Evolutionary conservation across 2,329 filamentous ascomycete species (phyloP), one percentile per base, ranked within the genome.

Genomic region (Hymenoscyphus albidus): DNA sequence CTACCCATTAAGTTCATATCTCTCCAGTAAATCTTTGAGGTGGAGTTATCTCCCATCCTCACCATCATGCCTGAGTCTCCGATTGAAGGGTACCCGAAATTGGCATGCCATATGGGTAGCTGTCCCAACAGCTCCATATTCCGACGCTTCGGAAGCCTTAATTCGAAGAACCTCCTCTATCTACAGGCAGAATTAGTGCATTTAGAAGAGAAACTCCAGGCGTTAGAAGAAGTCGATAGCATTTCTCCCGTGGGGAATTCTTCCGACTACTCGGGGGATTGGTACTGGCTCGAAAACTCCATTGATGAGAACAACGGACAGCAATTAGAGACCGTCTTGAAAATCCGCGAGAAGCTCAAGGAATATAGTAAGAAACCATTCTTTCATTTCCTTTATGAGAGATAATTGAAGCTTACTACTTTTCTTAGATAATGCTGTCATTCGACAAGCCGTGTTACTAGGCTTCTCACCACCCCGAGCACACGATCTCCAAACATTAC

Each of bases 151-250:
- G 42, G 55, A 14, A 40, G 32, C 31, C 63, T 64, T 18, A 59
- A 58, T 44, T 51, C 31, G 12, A 39, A 48, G 44, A 63, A 65
- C 31, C 31, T 65, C 5, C 58, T 65, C 12, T 65, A 63, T 35
- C 39, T 65, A 3, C 64, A 65, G 40, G 64, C 64, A 2, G 64
- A 65, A 42, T 40, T 65, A 13, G 35, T 40, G 10, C 64, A 65
- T 58, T 51, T 65, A 1, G 64, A 65, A 58, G 16, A 31, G 31
- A 42, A 64, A 44, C 59, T 64, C 40, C 7, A 27, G 12, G n/a
- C 27, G 12, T 32, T 64, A 1, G 63, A 64, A 54, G 13, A n/a
- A 12, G 10, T 1, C 3, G 59, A 62, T 35, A 58, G 48, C 2
- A 31, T 1, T 2, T 31, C 38, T 5, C 6, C 2, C 6, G 54